Conservation (phyloP, 1,284 basidiomycete genomes). For the Cerrena zonata region DNA sequence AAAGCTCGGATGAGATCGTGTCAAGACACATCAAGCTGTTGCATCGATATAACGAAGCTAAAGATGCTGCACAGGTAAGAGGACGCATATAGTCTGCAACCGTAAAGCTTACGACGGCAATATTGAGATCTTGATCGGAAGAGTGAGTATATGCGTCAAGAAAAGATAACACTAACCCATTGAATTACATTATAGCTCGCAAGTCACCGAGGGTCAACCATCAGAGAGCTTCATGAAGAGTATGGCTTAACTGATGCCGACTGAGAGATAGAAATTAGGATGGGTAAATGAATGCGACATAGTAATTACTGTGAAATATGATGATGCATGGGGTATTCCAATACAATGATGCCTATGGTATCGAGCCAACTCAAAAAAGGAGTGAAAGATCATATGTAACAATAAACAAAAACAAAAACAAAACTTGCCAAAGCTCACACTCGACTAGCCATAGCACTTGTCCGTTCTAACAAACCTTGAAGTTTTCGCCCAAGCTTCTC, state of each 20-base stretch:
- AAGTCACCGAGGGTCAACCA: conserved; percentile 53
- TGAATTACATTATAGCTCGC: conserved; percentile 65
- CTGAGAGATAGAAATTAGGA: conserved; percentile 14
- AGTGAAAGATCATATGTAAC: neutral
- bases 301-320: conserved; percentile 8
- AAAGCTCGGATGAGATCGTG: conserved; percentile 61
- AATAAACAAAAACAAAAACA: neutral
- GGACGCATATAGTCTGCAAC: no score
- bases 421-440: neutral
- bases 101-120: no score
- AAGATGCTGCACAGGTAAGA: conserved; percentile 52
- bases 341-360: conserved; percentile 1
- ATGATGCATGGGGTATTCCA: conserved; percentile 8
- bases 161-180: no score
- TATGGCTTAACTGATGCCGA: conserved; percentile 49
- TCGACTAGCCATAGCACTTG: conserved; percentile 28
- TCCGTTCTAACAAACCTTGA: conserved; percentile 61
- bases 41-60: conserved; percentile 74
- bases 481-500: conserved; percentile 65
- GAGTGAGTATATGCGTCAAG: conserved; percentile 32
- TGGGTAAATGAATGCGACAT: neutral
- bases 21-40: conserved; percentile 65
- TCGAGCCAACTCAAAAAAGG: neutral
- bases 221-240: conserved; percentile 67
- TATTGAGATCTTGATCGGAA: conserved; percentile 53